Percentiles rank a stretch among this genome's conserved stretches.
Conservation (phyloP, 768 basidiomycete species). For the Pleurotus djamor region DNA sequence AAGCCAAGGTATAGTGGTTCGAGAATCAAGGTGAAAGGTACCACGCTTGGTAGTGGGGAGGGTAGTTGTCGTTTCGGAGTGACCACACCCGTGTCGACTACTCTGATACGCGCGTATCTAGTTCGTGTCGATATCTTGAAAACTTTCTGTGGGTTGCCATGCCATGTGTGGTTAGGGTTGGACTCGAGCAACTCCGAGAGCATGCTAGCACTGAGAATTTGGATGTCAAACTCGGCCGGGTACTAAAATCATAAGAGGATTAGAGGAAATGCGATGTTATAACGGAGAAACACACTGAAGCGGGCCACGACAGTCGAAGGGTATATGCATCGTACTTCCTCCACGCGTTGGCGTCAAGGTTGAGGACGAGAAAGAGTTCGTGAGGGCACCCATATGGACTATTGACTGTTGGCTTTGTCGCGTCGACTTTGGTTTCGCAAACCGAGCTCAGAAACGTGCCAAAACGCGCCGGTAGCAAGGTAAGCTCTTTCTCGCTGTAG, state of each 20-base stretch:
- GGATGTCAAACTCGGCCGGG: constrained; percentile 41
- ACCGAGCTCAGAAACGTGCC: not conserved
- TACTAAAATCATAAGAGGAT: constrained; percentile 28
- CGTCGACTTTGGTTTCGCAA: constrained; percentile 4
- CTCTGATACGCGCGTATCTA: constrained; percentile 58
- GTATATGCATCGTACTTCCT: constrained; percentile 41
- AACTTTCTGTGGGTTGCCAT: not conserved
- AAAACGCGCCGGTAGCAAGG: not conserved
- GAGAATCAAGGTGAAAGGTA: constrained; percentile 51
- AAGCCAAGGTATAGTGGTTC: constrained; percentile 63
- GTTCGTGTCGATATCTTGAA: constrained; percentile 15
- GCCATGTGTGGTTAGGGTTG: too few species aligned
- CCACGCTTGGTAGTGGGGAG: constrained; percentile 16
- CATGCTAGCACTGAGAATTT: constrained; percentile 31
- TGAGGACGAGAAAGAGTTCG: constrained; percentile 46
- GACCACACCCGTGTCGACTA: constrained; percentile 50
- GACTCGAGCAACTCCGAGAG: constrained; percentile 12
- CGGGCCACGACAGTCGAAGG: constrained; percentile 54
- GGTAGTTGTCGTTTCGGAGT: constrained; percentile 26
- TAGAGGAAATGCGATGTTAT: not conserved
- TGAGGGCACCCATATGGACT: constrained; percentile 27
- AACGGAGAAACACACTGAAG: constrained; percentile 49
- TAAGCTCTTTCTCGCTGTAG: not conserved
- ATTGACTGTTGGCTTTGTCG: not conserved
- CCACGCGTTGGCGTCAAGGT: constrained; percentile 42